These are phyloP conservation scores for Colletotrichum somersetense DNA, from an alignment of 2,329 filamentous ascomycete genomes.

Conservation along the genomic window DNA sequence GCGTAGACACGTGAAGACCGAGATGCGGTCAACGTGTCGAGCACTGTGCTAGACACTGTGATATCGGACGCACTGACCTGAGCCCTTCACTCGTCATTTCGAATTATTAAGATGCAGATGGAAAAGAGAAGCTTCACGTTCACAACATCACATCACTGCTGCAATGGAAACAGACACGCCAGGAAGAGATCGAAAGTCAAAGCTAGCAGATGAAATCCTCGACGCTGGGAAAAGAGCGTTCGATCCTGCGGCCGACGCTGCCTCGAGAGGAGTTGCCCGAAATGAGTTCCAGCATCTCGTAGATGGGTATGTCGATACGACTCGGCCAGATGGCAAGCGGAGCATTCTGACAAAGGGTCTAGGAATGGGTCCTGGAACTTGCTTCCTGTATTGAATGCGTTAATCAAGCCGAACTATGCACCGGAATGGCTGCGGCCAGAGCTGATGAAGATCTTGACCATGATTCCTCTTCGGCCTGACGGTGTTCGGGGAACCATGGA, in stretches of 20 bases:
- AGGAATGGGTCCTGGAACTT: slow-evolving; percentile 62
- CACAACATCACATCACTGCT: not conserved
- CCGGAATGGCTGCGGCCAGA: slow-evolving; percentile 71
- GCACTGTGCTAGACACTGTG: not conserved
- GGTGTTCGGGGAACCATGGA: slow-evolving; percentile 78
- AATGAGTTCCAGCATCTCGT: slow-evolving; percentile 62
- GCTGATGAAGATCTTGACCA: slow-evolving; percentile 69
- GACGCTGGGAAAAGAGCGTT: slow-evolving; percentile 63
- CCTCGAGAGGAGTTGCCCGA: slow-evolving; percentile 51
- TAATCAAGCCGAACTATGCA: slow-evolving; percentile 71
- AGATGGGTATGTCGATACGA: slow-evolving; percentile 55
- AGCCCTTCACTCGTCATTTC: not conserved
- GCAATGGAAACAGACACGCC: slow-evolving; percentile 35
- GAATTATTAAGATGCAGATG: slow-evolving; percentile 11
- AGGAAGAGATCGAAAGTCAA: slow-evolving; percentile 28
- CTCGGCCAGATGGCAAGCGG: slow-evolving; percentile 42
- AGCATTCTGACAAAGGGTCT: slow-evolving; percentile 28
- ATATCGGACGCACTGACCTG: not conserved
- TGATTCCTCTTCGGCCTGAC: slow-evolving; percentile 70
- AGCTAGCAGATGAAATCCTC: slow-evolving; percentile 51
- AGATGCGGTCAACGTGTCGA: not conserved
- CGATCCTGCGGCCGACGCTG: slow-evolving; percentile 55
- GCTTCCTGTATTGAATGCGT: slow-evolving; percentile 71
- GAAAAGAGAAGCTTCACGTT: not conserved
- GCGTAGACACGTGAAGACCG: slow-evolving; percentile 48